Evolutionary conservation across 257 asterid species (phyloP), one percentile per base, ranked within the genome.

Genomic region (Hygrophila difformis): DNA sequence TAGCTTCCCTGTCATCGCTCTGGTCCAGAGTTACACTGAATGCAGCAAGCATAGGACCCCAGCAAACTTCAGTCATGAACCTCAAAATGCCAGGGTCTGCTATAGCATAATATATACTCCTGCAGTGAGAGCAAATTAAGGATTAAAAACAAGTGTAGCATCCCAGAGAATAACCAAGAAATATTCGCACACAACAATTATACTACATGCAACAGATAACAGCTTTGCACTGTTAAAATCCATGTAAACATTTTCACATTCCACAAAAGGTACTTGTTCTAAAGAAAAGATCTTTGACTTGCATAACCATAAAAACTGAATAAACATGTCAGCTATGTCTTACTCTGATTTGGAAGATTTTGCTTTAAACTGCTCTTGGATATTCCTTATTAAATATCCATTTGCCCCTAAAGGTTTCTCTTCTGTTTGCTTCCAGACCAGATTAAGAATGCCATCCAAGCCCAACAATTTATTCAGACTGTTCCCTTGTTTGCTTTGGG

Each of bases 1-100:
- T 91, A 60, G 94, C 84, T 64, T 74, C 88, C 68, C 73, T 82
- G 72, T 82, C 95, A 76, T 91, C 95, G 68, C 88, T 91, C 80
- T 91, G 98, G 73, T 80, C 98, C 60, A 86, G 72, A 61, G 96
- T 91, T 39, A 86, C 93, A 57, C 98, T 91, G 71, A 86, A 91
- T 18, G 98, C 98, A 63, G 98, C 96, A 53, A 91, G 85, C 92
- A 91, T 82, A 29, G 94, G 98, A 34, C 96, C 98, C 96, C 98
- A 91, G 71, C 94, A 86, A 57, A 86, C 96, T 74, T 91, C 96
- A 68, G 78, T 76, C 96, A 89, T 89, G 75, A 89, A 89, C 73
- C 93, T 73, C 77, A 89, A 58, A 64, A 89, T 79, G 51, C 92
- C 70, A 48, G 96, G 92, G 70, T 89, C 94, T 47, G 94, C 70